A percentile compares a stretch with the other conserved stretches of the same genome.
Conservation (phyloP, 78 protist species). For the Reticulomyxa filosa region DNA sequence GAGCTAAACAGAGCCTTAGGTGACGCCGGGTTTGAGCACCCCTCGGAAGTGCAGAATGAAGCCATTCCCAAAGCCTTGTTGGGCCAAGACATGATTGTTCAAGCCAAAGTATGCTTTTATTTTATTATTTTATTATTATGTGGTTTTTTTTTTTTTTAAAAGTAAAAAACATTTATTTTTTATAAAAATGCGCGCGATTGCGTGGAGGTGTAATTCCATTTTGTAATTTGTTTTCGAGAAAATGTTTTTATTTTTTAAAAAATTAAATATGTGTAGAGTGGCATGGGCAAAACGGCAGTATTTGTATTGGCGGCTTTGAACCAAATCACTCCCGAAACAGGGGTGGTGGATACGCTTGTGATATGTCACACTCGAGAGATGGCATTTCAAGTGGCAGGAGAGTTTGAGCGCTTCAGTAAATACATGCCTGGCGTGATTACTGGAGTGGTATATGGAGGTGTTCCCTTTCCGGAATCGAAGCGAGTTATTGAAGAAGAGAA, state of each 20-base stretch:
- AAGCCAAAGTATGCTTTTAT: too few relatives aligned
- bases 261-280: too few relatives aligned
- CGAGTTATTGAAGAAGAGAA: slow-evolving; percentile 16
- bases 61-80: slow-evolving; percentile 84
- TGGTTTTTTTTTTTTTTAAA: too few relatives aligned
- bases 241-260: too few relatives aligned
- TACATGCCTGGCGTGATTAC: slow-evolving; percentile 52
- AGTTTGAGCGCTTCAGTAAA: slow-evolving; percentile 76
- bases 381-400: slow-evolving; percentile 81
- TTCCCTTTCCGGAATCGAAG: slow-evolving; percentile 25
- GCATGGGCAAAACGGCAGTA: slow-evolving; percentile 99
- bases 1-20: too few relatives aligned
- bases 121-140: too few relatives aligned
- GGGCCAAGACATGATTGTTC: slow-evolving; percentile 85
- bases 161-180: too few relatives aligned
- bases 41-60: slow-evolving; percentile 93
- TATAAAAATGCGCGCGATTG: too few relatives aligned
- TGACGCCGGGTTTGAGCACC: too few relatives aligned
- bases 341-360: slow-evolving; percentile 30
- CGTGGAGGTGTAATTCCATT: too few relatives aligned
- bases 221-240: too few relatives aligned
- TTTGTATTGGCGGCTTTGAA: slow-evolving; percentile 83
- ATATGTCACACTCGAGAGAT: slow-evolving; percentile 91
- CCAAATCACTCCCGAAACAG: slow-evolving; percentile 31
- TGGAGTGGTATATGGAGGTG: slow-evolving; percentile 83